Conservation (phyloP, 192 early-diverging fungal genomes). For the Linnemannia exigua region DNA sequence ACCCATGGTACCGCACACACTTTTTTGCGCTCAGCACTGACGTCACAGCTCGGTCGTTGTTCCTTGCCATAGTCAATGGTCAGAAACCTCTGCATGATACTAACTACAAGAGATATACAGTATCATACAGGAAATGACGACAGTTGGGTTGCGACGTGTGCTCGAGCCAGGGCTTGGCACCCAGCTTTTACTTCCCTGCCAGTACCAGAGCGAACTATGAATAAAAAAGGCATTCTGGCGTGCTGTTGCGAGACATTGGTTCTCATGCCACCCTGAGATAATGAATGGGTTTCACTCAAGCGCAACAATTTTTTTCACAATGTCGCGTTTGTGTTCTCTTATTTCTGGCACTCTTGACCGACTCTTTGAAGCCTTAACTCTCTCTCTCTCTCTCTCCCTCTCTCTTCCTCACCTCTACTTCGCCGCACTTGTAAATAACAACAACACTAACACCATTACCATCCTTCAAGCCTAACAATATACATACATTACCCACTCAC, state of each 20-base stretch:
- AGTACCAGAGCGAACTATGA: too few species aligned
- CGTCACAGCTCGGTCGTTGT: background rate
- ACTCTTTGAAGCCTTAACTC: background rate
- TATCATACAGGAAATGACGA: too few species aligned
- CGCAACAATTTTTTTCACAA: background rate
- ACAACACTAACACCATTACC: background rate
- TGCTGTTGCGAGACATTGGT: background rate
- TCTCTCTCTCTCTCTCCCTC: background rate
- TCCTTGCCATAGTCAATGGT: background rate
- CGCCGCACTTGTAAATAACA: background rate
- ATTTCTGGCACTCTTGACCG: background rate
- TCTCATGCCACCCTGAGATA: background rate
- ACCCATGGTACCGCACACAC: too few species aligned
- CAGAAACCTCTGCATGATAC: background rate
- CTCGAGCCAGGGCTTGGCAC: background rate
- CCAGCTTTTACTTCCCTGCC: background rate
- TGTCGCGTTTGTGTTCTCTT: slow-evolving; percentile 1
- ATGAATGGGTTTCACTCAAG: background rate
- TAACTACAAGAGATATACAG: background rate
- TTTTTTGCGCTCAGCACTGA: background rate
- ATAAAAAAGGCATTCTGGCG: background rate
- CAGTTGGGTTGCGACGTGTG: background rate
- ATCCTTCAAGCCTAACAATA: background rate
- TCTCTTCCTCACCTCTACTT: background rate
- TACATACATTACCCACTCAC: background rate